Evolutionary conservation across 345 rosid genomes (phyloP).

Genomic region (Euphorbia peplus): DNA sequence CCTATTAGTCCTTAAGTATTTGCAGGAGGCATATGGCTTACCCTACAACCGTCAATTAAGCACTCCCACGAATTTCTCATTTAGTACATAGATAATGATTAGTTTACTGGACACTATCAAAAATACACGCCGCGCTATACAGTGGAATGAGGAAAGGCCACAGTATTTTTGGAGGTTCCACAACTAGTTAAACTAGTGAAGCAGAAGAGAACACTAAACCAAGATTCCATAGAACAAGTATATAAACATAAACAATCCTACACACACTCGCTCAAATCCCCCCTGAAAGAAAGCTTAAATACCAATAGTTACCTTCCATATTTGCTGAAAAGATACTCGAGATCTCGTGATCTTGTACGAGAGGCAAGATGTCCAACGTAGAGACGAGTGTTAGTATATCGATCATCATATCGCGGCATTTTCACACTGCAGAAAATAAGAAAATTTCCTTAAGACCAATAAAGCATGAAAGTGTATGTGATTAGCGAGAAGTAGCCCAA

Average conservation of each 20-base stretch:
- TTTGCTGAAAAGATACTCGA: conserved; percentile 68
- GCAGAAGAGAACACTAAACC: background rate
- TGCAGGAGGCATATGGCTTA: conserved; percentile 1
- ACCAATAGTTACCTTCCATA: conserved; percentile 55
- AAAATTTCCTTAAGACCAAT: background rate
- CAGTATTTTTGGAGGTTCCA: background rate
- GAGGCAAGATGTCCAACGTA: conserved; percentile 71
- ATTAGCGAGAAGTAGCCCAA: background rate
- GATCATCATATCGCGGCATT: conserved; percentile 80
- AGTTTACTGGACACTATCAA: background rate
- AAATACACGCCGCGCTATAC: background rate
- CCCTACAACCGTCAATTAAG: conserved; percentile 14
- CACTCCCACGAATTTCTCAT: background rate
- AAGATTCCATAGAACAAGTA: background rate
- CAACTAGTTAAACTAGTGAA: background rate
- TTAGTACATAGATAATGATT: background rate
- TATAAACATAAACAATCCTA: background rate
- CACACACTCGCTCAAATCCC: background rate
- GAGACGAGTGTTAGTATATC: conserved; percentile 60
- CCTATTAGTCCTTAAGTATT: conserved; percentile 12
- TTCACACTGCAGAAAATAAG: conserved; percentile 25
- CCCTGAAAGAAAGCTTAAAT: conserved; percentile 1
- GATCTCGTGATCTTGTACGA: conserved; percentile 64
- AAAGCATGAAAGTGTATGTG: too few species aligned
- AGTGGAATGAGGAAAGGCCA: background rate